Percentiles rank a stretch among this genome's conserved stretches.
Evolutionary conservation across 2,329 filamentous ascomycete genomes (phyloP).

Genomic region (Aspergillus arachidicola): DNA sequence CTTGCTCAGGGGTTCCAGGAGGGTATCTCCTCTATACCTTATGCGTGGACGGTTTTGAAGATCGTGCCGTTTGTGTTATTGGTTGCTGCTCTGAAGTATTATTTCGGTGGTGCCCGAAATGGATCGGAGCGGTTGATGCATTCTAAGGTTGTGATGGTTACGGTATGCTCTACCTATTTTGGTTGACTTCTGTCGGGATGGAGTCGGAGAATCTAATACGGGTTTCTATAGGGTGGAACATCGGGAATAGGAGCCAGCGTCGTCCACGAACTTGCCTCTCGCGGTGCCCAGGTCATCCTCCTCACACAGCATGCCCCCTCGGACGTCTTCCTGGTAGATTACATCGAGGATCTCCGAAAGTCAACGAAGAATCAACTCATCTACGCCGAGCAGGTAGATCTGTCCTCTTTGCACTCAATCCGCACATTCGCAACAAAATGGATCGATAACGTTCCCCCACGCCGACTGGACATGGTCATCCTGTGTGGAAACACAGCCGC

Average conservation of each 20-base stretch:
- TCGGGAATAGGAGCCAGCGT: conserved; percentile 85
- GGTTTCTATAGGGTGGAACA: conserved; percentile 70
- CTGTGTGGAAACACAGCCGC: conserved; percentile 77
- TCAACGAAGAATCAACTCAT: conserved; percentile 81
- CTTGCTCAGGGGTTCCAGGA: conserved; percentile 56
- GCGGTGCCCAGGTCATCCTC: conserved; percentile 88
- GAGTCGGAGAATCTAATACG: background rate
- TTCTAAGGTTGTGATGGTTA: conserved; percentile 90
- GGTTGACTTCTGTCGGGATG: background rate
- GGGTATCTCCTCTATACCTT: conserved; percentile 58
- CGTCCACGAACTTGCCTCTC: conserved; percentile 71
- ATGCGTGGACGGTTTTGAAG: conserved; percentile 56
- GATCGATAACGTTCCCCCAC: conserved; percentile 91
- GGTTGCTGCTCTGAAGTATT: conserved; percentile 68
- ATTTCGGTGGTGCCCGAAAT: conserved; percentile 75
- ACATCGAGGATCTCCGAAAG: conserved; percentile 82
- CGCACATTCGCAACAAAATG: conserved; percentile 94
- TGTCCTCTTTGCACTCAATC: conserved; percentile 85
- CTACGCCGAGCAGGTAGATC: conserved; percentile 92
- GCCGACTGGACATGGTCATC: conserved; percentile 86
- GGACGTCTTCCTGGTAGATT: conserved; percentile 89
- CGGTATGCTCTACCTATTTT: conserved; percentile 55
- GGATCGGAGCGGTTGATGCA: conserved; percentile 81
- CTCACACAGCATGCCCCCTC: conserved; percentile 79
- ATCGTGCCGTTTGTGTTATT: conserved; percentile 54